These are phyloP conservation scores for Nadsonia commutata DNA, from an alignment of 1,139 yeast species.

Conservation along the genomic window DNA sequence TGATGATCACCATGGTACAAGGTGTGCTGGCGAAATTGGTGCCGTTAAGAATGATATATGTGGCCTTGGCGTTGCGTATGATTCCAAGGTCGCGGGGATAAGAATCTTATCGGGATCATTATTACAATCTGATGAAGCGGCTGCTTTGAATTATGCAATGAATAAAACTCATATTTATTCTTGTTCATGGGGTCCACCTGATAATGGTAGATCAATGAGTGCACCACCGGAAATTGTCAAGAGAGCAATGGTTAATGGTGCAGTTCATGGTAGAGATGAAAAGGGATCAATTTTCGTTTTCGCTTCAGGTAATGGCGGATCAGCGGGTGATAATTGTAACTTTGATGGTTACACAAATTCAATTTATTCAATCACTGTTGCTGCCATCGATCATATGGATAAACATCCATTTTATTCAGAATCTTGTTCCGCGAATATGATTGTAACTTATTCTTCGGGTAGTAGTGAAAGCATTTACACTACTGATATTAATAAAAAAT, in stretches of 20 bases:
- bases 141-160: slow-evolving; percentile 65
- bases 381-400: slow-evolving; percentile 81
- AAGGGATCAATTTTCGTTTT: slow-evolving; percentile 87
- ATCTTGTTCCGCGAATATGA: slow-evolving; percentile 89
- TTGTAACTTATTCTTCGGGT: slow-evolving; percentile 90
- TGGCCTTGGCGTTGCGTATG: slow-evolving; percentile 90
- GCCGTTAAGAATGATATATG: slow-evolving; percentile 70
- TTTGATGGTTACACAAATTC: slow-evolving; percentile 97
- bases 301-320: slow-evolving; percentile 94
- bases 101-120: slow-evolving; percentile 73
- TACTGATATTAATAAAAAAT: slow-evolving; percentile 59
- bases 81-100: slow-evolving; percentile 76
- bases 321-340: slow-evolving; percentile 76
- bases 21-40: slow-evolving; percentile 98
- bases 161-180: slow-evolving; percentile 81
- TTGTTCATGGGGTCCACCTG: slow-evolving; percentile 98
- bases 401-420: slow-evolving; percentile 82
- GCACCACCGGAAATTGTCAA: slow-evolving; percentile 69
- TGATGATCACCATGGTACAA: slow-evolving; percentile 93
- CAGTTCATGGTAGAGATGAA: slow-evolving; percentile 66
- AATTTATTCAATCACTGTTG: slow-evolving; percentile 87
- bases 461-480: slow-evolving; percentile 84
- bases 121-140: slow-evolving; percentile 81
- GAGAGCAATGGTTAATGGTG: slow-evolving; percentile 70
- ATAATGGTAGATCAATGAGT: slow-evolving; percentile 75